phyloP scores from a whole-genome alignment of 768 basidiomycete species.

The Lactarius vividus region DNA sequence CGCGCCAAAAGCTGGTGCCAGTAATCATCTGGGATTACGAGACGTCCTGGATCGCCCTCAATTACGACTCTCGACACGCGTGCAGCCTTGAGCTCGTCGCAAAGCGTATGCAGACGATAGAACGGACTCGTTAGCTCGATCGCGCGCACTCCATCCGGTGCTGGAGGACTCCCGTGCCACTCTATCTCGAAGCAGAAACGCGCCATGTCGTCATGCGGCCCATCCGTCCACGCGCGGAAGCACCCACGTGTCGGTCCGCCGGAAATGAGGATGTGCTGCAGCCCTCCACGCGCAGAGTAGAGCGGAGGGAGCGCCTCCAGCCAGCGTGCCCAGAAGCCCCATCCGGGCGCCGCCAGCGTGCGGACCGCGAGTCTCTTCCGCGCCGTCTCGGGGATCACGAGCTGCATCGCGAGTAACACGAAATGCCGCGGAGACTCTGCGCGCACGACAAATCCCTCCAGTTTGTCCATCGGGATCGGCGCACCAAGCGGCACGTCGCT shows the following conservation, averaged over 20 bases:
- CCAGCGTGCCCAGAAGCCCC: slow-evolving; percentile 3
- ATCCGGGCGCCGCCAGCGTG: slow-evolving; percentile 7
- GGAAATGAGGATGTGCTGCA: slow-evolving; percentile 13
- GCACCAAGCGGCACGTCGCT: neutral
- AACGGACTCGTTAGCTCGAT: slow-evolving; percentile 14
- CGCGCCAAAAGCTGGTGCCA: slow-evolving; percentile 13
- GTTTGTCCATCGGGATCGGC: slow-evolving; percentile 7
- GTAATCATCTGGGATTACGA: neutral
- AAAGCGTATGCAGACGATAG: slow-evolving; percentile 9
- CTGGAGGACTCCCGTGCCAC: slow-evolving; percentile 7
- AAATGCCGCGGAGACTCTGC: slow-evolving; percentile 19
- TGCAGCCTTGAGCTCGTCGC: slow-evolving; percentile 10
- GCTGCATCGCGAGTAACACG: slow-evolving; percentile 9
- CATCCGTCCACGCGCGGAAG: slow-evolving; percentile 17
- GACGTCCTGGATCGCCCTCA: slow-evolving; percentile 2
- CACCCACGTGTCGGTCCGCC: slow-evolving; percentile 19
- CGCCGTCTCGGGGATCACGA: slow-evolving; percentile 2
- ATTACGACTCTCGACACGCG: slow-evolving; percentile 6
- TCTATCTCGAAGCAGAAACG: slow-evolving; percentile 23
- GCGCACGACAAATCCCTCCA: slow-evolving; percentile 10
- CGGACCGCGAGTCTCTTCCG: slow-evolving; percentile 5
- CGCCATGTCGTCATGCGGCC: neutral
- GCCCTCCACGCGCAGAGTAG: neutral
- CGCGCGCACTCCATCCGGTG: slow-evolving; percentile 2
- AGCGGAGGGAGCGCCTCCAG: slow-evolving; percentile 7